Base-by-base conservation (phyloP, 805 yeast genomes). In the Yarrowia sp. region DNA sequence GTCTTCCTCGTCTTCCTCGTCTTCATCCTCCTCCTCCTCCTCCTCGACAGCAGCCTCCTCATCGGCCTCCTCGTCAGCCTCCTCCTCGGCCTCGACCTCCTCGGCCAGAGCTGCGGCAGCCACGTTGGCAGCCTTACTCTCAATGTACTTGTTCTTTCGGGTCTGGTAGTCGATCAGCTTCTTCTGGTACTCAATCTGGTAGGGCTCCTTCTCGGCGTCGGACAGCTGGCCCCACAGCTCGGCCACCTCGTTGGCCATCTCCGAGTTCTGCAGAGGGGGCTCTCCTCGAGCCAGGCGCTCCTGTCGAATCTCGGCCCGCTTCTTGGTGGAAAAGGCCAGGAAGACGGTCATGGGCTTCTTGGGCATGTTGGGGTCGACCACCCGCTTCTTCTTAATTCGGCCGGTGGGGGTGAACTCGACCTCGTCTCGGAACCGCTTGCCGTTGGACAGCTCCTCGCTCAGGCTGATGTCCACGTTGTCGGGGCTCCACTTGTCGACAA, bases 291-390 rank as follows among this genome's bases (percentile, higher is more conserved):
- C 79, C 68, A 80, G 83, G 74, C 96, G 85, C 70, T 90, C 92
- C 66, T 85, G 87, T 68, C 88, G 86, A 70, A 93, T 83, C 44
- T 83, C 80, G 70, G 88, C 89, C 74, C 97, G 87, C 71, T 87
- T 85, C 71, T 86, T 87, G 71, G 89, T 87, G 66, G 91, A 87
- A 78, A 87, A 94, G 49, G 87, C 84, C 77, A 94, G 90, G 80
- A 87, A 93, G 53, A 91, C 89, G 24, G 97, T 92, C 74, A 91
- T 82, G 15, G 99, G 98, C 75, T 92, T 92, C 83, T 91, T 92
- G 69, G 99, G 99, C 53, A 97, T 97, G 74, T 90, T 88, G 65
- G 98, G 98, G 78, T 94, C 98, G 73, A 79, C 82, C 73, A 81
- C 83, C 73, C 79, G 81, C 79, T 85, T 88, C 68, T 77, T 78